Conservation (phyloP, 805 yeast genomes). For the Candida gorgasii region DNA sequence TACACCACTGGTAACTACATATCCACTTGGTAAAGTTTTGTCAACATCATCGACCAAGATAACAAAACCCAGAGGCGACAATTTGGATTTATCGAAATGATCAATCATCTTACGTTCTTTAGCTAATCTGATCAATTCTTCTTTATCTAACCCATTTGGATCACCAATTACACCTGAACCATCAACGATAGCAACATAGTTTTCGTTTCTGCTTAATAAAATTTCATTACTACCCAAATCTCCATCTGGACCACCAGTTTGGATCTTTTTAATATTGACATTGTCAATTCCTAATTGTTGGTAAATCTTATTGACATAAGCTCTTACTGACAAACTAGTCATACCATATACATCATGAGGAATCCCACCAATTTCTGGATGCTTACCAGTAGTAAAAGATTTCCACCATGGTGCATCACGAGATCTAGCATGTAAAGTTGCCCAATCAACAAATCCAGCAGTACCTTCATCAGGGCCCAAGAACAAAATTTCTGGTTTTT, state of each 20-base stretch:
- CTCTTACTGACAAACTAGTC: conserved; percentile 94
- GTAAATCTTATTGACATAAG: conserved; percentile 85
- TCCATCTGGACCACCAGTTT: conserved; percentile 99
- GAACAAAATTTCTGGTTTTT: conserved; percentile 84
- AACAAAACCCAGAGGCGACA: conserved; percentile 75
- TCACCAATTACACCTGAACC: conserved; percentile 96
- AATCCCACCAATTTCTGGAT: conserved; percentile 90
- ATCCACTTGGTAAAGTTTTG: conserved; percentile 74
- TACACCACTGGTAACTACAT: conserved; percentile 76
- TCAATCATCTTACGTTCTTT: conserved; percentile 72
- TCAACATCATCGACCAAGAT: conserved; percentile 86
- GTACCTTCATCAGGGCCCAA: conserved; percentile 99
- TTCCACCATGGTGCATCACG: conserved; percentile 99
- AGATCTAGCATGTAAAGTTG: conserved; percentile 85
- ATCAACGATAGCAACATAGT: conserved; percentile 85
- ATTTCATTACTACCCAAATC: conserved; percentile 97
- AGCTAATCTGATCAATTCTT: conserved; percentile 79
- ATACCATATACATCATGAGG: conserved; percentile 98
- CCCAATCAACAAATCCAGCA: conserved; percentile 95
- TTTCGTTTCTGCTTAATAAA: conserved; percentile 77
- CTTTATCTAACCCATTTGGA: conserved; percentile 82
- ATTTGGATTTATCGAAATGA: conserved; percentile 62
- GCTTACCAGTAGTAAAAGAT: conserved; percentile 95
- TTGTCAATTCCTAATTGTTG: conserved; percentile 68
- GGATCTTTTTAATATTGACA: conserved; percentile 69